phyloP scores from a whole-genome alignment of 1,284 basidiomycete species.

The Singerocomus inundabilis region DNA sequence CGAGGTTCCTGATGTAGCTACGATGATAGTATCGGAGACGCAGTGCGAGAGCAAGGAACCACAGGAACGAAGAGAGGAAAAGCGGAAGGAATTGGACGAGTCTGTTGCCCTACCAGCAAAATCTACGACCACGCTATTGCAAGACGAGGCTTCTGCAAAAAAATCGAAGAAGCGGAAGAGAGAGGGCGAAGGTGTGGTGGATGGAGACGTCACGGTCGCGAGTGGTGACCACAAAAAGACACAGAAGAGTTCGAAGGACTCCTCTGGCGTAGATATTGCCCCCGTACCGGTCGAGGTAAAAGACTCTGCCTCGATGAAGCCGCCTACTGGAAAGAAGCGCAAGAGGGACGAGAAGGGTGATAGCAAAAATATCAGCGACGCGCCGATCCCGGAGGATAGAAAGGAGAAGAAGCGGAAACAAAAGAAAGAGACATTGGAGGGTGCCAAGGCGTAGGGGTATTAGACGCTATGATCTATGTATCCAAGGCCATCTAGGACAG shows the following conservation, averaged over 20 bases:
- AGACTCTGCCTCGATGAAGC: background rate
- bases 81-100: conserved; percentile 1
- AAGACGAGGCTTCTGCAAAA: conserved; percentile 5
- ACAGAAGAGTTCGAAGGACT: conserved; percentile 24
- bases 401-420: conserved; percentile 27
- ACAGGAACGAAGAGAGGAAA: conserved; percentile 12
- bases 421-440: conserved; percentile 6
- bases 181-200: conserved; percentile 8
- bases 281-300: background rate
- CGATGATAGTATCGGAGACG: background rate
- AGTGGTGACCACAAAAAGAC: conserved; percentile 31
- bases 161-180: conserved; percentile 27
- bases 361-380: background rate
- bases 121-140: background rate
- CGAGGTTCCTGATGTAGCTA: background rate
- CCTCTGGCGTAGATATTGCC: background rate
- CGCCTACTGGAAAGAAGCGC: conserved; percentile 19
- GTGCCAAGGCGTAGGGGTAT: conserved; percentile 4
- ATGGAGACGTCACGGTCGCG: conserved; percentile 2
- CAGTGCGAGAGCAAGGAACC: background rate
- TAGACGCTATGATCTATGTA: background rate
- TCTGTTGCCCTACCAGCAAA: background rate
- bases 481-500: background rate
- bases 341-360: conserved; percentile 13
- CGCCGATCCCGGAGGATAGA: conserved; percentile 16